A percentile compares a stretch with the other conserved stretches of the same genome.
Evolutionary conservation across 2,329 filamentous ascomycete genomes (phyloP).

Genomic region (Phialocephala sp.): DNA sequence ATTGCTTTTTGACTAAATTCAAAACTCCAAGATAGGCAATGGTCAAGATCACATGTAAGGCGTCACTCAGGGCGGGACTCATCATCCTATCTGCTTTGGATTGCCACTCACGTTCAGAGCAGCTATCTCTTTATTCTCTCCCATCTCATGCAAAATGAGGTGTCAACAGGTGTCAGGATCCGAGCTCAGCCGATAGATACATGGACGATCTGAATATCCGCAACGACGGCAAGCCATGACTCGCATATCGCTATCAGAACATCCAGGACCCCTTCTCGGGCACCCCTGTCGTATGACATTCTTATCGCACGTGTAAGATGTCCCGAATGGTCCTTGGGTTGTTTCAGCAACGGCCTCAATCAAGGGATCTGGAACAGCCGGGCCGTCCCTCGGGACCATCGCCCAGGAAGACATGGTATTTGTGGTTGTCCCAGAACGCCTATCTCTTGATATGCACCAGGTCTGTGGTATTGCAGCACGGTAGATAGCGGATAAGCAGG

Average conservation of each 20-base stretch:
- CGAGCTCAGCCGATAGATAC: neutral
- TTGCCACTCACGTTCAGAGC: neutral
- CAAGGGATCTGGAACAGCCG: constrained; percentile 16
- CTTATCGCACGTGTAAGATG: constrained; percentile 7
- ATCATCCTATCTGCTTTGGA: neutral
- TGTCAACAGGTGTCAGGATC: constrained; percentile 17
- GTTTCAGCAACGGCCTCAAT: constrained; percentile 8
- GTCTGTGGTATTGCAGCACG: constrained; percentile 2
- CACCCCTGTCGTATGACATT: neutral
- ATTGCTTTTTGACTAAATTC: neutral
- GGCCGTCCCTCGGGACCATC: constrained; percentile 14
- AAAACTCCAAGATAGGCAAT: neutral
- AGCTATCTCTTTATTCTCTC: constrained; percentile 12
- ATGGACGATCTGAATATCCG: neutral
- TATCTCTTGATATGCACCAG: constrained; percentile 17
- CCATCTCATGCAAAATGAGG: constrained; percentile 22
- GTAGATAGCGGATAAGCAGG: constrained; percentile 4
- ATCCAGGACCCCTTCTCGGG: too few species aligned
- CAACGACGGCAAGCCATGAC: neutral
- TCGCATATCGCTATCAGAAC: neutral
- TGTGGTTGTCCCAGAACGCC: constrained; percentile 14
- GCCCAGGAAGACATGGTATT: neutral
- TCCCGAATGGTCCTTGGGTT: neutral
- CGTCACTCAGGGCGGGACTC: neutral
- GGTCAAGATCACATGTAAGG: neutral